Base-by-base conservation (phyloP, 176 grass and related monocot species). In the Elymus sibiricus region DNA sequence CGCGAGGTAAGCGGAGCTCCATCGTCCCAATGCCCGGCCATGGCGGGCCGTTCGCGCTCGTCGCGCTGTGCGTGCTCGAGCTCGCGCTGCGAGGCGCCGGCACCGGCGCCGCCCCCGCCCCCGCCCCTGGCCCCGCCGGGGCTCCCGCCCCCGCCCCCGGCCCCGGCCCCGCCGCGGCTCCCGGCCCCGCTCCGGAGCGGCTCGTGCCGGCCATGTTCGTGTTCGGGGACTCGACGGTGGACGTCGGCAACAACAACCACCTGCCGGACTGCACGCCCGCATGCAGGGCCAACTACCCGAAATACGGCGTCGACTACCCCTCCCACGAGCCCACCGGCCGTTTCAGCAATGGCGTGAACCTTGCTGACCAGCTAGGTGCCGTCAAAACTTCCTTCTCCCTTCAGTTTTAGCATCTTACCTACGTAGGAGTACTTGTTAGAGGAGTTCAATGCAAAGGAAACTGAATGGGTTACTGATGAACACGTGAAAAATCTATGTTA, bases 211-310 rank as follows among this genome's bases (percentile, higher is more conserved):
- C 93, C 10, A 56, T 95, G 39, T 98, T 91, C 63, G 94, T 95
- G 82, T 94, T 98, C 79, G 96, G 96, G 5, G 96, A 98, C 74
- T 95, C 96, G 5, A 92, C 75, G 7, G 86, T 95, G 68, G 96
- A 98, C 70, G 88, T 98, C 26, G 96, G 96, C 80, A 98, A 98
- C 89, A 98, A 98, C 74, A 92, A 95, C 87, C 75, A 80, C 64
- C 84, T 98, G 82, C 38, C 9, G 7, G 73, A 27, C 0, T 86
- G 78, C 76, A 4, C 0, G 0, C 7, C 21, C 17, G 8, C 10
- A 0, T 90, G 88, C 40, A 91, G 77, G 80, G 93, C 96, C 16
- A 77, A 95, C 81, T 86, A 90, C 62, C 90, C 86, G 5, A 72
- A 31, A 56, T 89, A 85, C 40, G 96, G 96, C 62, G 16, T 95